A percentile compares a stretch with the other conserved stretches of the same genome.
phyloP scores from a whole-genome alignment of 345 rosid species.

The Jatropha curcas region DNA sequence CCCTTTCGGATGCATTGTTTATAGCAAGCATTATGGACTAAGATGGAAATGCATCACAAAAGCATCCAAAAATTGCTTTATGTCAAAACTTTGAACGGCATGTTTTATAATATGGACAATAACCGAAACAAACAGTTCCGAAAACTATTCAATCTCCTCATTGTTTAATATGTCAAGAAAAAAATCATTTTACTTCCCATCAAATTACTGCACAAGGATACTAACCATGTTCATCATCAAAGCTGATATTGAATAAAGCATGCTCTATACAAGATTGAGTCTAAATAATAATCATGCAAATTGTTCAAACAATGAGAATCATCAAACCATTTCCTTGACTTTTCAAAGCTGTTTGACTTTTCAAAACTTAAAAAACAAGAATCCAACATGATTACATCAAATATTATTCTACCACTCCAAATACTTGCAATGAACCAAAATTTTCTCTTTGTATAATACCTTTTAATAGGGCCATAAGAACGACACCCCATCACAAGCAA shows the following conservation, averaged over 20 bases:
- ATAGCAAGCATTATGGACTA: background rate
- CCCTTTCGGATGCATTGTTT: background rate
- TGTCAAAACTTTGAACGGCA: background rate
- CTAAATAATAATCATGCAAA: too few relatives aligned
- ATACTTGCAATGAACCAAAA: background rate
- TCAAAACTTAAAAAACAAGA: background rate
- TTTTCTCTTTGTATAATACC: slow-evolving; percentile 34
- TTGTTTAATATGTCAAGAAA: background rate
- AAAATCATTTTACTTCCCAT: background rate
- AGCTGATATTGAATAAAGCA: background rate
- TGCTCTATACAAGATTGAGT: background rate
- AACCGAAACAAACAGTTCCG: background rate
- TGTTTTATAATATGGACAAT: background rate
- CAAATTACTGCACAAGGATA: background rate
- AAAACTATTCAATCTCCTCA: background rate
- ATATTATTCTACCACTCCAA: background rate
- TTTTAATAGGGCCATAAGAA: slow-evolving; percentile 78
- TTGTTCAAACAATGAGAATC: too few relatives aligned
- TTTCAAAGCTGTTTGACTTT: background rate
- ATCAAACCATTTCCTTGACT: background rate
- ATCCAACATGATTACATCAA: background rate
- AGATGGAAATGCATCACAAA: background rate
- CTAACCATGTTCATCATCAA: background rate
- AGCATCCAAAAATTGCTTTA: background rate
- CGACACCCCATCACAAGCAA: slow-evolving; percentile 84